Percentiles rank a stretch among this genome's conserved stretches.
Conservation (phyloP, 192 early-diverging fungal genomes). For the Backusella morwellensis region DNA sequence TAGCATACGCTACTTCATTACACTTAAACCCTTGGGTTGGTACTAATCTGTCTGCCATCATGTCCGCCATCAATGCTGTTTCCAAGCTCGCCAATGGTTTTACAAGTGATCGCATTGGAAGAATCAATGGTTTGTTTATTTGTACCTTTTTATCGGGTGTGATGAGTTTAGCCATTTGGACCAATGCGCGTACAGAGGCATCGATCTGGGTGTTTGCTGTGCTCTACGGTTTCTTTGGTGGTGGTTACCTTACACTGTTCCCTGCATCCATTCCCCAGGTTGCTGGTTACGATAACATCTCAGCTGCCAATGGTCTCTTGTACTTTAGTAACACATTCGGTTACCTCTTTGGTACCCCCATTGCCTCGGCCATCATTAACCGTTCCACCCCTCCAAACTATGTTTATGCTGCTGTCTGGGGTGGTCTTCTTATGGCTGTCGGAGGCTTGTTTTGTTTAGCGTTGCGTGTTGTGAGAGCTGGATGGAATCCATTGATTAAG, state of each 20-base stretch:
- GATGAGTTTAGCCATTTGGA: slow-evolving; percentile 46
- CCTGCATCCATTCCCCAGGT: slow-evolving; percentile 35
- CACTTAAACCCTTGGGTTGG: slow-evolving; percentile 35
- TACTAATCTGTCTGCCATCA: slow-evolving; percentile 36
- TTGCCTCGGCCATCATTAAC: slow-evolving; percentile 35
- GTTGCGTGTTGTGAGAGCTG: slow-evolving; percentile 19
- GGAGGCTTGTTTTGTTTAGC: slow-evolving; percentile 15
- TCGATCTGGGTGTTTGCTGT: slow-evolving; percentile 39
- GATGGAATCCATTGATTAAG: slow-evolving; percentile 18
- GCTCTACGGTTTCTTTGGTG: slow-evolving; percentile 45
- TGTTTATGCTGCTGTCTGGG: slow-evolving; percentile 14
- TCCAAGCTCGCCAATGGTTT: slow-evolving; percentile 40
- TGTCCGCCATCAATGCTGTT: slow-evolving; percentile 46
- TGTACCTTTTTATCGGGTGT: slow-evolving; percentile 42
- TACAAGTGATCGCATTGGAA: slow-evolving; percentile 43
- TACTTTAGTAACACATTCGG: slow-evolving; percentile 41
- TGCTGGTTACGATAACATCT: slow-evolving; percentile 34
- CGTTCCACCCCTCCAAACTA: slow-evolving; percentile 13
- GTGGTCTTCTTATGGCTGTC: slow-evolving; percentile 10
- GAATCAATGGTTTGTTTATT: slow-evolving; percentile 41
- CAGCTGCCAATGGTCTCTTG: slow-evolving; percentile 34
- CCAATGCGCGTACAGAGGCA: slow-evolving; percentile 31
- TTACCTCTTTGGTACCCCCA: slow-evolving; percentile 39
- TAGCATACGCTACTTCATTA: slow-evolving; percentile 16
- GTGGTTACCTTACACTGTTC: slow-evolving; percentile 42